These are phyloP conservation scores for Colletotrichum euphorbiae DNA, from an alignment of 2,329 filamentous ascomycete species.

Conservation along the genomic window DNA sequence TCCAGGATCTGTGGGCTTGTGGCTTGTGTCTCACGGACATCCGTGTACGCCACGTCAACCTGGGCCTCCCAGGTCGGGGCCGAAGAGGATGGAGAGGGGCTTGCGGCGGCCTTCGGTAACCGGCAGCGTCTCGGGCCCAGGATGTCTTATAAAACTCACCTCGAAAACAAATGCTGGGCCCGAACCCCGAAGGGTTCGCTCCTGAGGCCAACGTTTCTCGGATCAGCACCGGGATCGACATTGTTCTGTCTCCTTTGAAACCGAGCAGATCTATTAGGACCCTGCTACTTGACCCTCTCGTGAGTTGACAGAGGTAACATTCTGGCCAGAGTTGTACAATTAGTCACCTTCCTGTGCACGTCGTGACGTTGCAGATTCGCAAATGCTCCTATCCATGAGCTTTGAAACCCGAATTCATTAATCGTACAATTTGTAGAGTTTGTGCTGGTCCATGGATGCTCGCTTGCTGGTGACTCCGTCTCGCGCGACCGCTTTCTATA, in stretches of 20 bases:
- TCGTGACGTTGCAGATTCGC: too few relatives aligned
- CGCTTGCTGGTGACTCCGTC: slow-evolving; percentile 2
- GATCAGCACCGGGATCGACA: slow-evolving; percentile 2
- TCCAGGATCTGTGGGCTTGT: slow-evolving; percentile 12
- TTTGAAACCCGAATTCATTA: too few relatives aligned
- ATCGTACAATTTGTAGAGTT: not conserved
- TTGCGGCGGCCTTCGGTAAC: slow-evolving; percentile 2
- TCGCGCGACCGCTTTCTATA: slow-evolving; percentile 1
- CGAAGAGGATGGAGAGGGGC: not conserved
- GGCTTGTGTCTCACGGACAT: slow-evolving; percentile 7
- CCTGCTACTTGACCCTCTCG: not conserved
- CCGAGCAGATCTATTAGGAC: not conserved
- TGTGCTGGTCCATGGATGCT: slow-evolving; percentile 13
- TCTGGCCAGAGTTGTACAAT: too few relatives aligned
- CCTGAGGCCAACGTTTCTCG: slow-evolving; percentile 1
- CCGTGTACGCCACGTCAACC: slow-evolving; percentile 18
- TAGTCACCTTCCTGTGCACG: too few relatives aligned
- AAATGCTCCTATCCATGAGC: too few relatives aligned
- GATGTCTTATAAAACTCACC: slow-evolving; percentile 1
- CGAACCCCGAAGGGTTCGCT: too few relatives aligned
- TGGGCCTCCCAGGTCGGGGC: not conserved
- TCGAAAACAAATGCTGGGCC: not conserved
- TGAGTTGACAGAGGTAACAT: too few relatives aligned
- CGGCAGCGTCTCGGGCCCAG: not conserved
- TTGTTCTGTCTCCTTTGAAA: not conserved